Evolutionary conservation across 306 rosid species (phyloP).

Genomic region (Malus sieversii): DNA sequence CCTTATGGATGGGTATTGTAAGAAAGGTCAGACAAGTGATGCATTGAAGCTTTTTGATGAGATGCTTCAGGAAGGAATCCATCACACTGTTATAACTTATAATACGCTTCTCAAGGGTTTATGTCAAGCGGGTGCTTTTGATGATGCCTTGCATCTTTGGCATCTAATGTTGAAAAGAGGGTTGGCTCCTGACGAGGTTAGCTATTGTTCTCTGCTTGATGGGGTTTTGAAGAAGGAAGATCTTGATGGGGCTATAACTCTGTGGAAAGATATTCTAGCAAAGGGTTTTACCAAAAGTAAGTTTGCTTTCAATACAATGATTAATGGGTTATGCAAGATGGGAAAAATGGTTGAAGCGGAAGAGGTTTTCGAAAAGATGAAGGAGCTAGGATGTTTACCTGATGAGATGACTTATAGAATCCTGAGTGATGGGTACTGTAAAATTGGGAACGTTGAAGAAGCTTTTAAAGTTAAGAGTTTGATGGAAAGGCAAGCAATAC

Average conservation of each 20-base stretch:
- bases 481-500: constrained; percentile 43
- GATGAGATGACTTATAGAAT: constrained; percentile 71
- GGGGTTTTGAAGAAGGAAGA: constrained; percentile 59
- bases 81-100: constrained; percentile 55
- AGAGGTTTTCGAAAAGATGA: constrained; percentile 57
- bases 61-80: constrained; percentile 49
- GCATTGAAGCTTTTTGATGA: constrained; percentile 52
- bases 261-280: constrained; percentile 64
- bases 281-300: constrained; percentile 47
- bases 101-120: constrained; percentile 68
- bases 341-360: constrained; percentile 61
- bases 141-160: constrained; percentile 60
- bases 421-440: constrained; percentile 64
- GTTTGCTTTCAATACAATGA: constrained; percentile 60
- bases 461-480: constrained; percentile 57
- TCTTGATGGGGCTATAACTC: constrained; percentile 36
- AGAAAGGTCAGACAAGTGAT: constrained; percentile 18
- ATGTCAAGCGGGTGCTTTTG: constrained; percentile 34
- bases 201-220: constrained; percentile 71
- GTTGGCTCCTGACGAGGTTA: constrained; percentile 53
- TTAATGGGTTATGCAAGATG: constrained; percentile 72
- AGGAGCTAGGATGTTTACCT: constrained; percentile 60
- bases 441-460: constrained; percentile 47
- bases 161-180: constrained; percentile 48
- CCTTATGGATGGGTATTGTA: constrained; percentile 34